Evolutionary conservation across 2,329 filamentous ascomycete genomes (phyloP).

Genomic region (Podosphaera xanthii): DNA sequence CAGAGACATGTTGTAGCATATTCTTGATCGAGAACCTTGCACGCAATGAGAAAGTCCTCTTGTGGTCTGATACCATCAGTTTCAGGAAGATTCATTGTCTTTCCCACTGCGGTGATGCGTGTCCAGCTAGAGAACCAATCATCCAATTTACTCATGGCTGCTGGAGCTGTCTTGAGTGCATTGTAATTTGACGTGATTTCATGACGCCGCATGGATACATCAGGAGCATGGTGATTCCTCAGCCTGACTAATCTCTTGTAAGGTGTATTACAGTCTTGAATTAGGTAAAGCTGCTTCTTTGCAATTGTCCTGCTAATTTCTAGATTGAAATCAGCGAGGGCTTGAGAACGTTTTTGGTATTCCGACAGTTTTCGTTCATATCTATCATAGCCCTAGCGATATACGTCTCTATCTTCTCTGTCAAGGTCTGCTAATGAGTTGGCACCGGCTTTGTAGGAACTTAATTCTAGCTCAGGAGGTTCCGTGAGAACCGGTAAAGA

Average conservation of each 20-base stretch:
- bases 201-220: too few relatives aligned
- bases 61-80: neutral
- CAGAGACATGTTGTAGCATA: too few relatives aligned
- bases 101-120: neutral
- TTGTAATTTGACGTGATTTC: neutral
- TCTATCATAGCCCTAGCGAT: neutral
- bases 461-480: too few relatives aligned
- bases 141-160: neutral
- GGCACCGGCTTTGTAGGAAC: too few relatives aligned
- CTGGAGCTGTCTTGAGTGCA: neutral
- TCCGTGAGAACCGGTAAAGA: too few relatives aligned
- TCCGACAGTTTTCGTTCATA: neutral
- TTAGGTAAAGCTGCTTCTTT: neutral
- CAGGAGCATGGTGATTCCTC: neutral
- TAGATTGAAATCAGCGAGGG: neutral
- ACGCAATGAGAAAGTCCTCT: neutral
- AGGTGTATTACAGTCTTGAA: neutral
- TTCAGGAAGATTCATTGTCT: neutral
- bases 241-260: neutral
- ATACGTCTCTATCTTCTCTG: neutral
- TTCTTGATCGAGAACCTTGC: too few relatives aligned
- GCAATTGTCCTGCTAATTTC: neutral
- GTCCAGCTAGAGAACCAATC: neutral
- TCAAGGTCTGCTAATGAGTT: too few relatives aligned
- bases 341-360: neutral